Conservation (phyloP, 208 protist species). For the Leishmania lainsoni region DNA sequence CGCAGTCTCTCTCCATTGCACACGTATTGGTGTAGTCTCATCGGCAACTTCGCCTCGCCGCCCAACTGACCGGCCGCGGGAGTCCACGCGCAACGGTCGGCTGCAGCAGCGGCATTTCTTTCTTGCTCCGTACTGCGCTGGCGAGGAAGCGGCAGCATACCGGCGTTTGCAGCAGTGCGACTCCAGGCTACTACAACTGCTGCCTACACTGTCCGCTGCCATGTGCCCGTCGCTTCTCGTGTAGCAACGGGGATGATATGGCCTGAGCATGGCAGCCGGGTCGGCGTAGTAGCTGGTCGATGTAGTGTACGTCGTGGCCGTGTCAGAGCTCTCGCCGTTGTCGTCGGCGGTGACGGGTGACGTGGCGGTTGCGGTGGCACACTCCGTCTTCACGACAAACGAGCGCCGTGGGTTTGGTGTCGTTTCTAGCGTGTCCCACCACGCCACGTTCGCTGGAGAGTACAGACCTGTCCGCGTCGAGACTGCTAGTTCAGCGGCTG, state of each 20-base stretch:
- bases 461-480: slow-evolving; percentile 23
- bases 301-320: slow-evolving; percentile 75
- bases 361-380: too few relatives aligned
- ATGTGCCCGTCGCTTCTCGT: background rate
- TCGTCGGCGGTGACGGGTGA: slow-evolving; percentile 23
- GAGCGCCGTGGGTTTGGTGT: background rate
- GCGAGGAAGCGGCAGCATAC: background rate
- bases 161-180: background rate
- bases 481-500: background rate
- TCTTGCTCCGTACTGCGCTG: background rate
- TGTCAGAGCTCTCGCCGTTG: slow-evolving; percentile 49
- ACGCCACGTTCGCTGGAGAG: slow-evolving; percentile 56
- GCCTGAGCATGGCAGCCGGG: slow-evolving; percentile 5
- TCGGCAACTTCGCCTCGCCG: background rate
- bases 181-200: background rate
- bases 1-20: background rate
- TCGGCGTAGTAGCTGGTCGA: slow-evolving; percentile 34
- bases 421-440: slow-evolving; percentile 62
- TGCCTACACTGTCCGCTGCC: background rate
- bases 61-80: background rate
- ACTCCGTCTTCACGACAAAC: background rate
- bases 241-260: background rate
- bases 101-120: slow-evolving; percentile 26
- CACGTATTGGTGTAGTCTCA: background rate
- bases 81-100: background rate